Percentiles rank a stretch among this genome's conserved stretches.
Evolutionary conservation across 2,329 filamentous ascomycete genomes (phyloP).

Genomic region (Fusarium hainanense): DNA sequence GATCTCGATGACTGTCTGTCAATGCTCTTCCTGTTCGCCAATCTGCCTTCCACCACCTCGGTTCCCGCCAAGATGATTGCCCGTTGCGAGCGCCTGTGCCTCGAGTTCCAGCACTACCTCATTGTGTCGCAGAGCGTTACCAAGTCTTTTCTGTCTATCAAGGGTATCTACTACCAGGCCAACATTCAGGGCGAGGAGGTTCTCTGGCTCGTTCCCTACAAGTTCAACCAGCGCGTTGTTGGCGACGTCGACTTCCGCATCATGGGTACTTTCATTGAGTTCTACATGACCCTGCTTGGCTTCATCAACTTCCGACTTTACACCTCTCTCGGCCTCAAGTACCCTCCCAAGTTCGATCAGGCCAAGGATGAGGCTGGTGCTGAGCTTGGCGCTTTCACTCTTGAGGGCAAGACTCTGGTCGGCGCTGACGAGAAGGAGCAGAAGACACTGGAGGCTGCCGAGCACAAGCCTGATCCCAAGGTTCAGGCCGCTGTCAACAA

Average conservation of each 20-base stretch:
- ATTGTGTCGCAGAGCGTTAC: conserved; percentile 91
- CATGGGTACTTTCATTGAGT: conserved; percentile 99
- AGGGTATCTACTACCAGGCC: conserved; percentile 99
- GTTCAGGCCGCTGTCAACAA: conserved; percentile 76
- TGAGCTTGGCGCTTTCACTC: conserved; percentile 89
- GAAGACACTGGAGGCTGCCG: conserved; percentile 60
- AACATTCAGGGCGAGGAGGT: conserved; percentile 97
- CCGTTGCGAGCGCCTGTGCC: conserved; percentile 89
- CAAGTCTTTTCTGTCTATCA: conserved; percentile 98
- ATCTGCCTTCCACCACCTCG: conserved; percentile 87
- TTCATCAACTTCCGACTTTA: conserved; percentile 98
- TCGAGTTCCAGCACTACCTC: conserved; percentile 98
- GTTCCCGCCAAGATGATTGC: conserved; percentile 97
- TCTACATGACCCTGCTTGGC: conserved; percentile 95
- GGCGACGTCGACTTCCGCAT: conserved; percentile 98
- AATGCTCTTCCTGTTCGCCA: conserved; percentile 97
- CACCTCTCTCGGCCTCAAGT: conserved; percentile 89
- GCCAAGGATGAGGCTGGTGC: conserved; percentile 88
- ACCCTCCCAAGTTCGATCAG: conserved; percentile 93
- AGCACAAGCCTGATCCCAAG: conserved; percentile 68
- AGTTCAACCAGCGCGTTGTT: conserved; percentile 94
- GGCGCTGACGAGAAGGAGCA: conserved; percentile 61
- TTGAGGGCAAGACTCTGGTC: conserved; percentile 78
- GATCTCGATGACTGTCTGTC: conserved; percentile 97
- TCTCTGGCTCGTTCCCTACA: conserved; percentile 96